Evolutionary conservation across 768 basidiomycete species (phyloP).

Genomic region (Hemileccinum impolitum): DNA sequence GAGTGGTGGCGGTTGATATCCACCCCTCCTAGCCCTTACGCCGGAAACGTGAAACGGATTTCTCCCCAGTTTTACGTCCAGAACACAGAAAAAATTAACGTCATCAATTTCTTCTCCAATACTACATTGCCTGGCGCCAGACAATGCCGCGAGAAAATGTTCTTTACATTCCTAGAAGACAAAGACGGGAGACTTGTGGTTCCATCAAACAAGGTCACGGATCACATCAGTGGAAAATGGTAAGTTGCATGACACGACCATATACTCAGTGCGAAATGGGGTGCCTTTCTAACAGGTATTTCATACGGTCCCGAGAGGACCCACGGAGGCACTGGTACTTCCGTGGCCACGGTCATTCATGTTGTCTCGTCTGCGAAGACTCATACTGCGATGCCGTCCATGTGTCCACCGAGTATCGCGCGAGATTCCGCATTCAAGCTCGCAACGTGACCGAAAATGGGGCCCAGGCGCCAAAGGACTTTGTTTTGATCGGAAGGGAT

Average conservation of each 20-base stretch:
- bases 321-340: neutral
- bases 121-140: neutral
- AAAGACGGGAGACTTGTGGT: neutral
- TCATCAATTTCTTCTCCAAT: neutral
- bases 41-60: neutral
- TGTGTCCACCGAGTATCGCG: neutral
- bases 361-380: neutral
- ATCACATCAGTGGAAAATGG: constrained; percentile 1
- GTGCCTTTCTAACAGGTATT: neutral
- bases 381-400: neutral
- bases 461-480: neutral
- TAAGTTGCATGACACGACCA: neutral
- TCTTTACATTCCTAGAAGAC: neutral
- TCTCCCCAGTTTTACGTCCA: constrained; percentile 5
- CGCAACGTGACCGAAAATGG: neutral
- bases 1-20: constrained; percentile 27
- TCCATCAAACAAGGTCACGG: neutral
- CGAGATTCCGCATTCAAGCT: neutral
- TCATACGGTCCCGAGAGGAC: neutral
- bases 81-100: neutral
- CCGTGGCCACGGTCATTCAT: neutral
- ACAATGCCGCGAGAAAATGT: neutral
- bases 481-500: neutral
- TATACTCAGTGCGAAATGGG: neutral
- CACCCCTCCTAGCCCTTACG: constrained; percentile 8